Base-by-base conservation (phyloP, 129 eudicot species). In the Heracleum sosnowskyi region DNA sequence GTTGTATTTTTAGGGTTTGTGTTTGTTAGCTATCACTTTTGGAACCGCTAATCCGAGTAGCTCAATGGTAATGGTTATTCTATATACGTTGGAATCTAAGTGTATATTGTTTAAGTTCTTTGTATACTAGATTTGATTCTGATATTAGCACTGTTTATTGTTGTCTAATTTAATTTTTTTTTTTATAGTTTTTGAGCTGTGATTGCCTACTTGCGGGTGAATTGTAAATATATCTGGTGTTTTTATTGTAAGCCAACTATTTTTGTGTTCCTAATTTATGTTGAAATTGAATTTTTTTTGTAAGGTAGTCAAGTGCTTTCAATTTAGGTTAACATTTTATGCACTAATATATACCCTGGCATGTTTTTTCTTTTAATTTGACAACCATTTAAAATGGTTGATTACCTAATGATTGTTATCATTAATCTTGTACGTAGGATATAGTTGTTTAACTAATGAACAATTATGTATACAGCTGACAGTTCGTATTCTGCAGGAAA, bases 391-490 rank as follows among this genome's bases (percentile, higher is more conserved):
- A 36, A 44, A 55, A 11, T 1, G 4, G 26, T 76, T 24, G 12
- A 17, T 20, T 18, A 49, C n/a, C n/a, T 17, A 33, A 9, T 76
- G 22, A 29, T 66, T 69, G 44, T 33, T 33, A 13, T n/a, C 35
- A 47, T 45, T n/a, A n/a, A n/a, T n/a, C n/a, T 69, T 57, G 64
- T n/a, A n/a, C 24, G 66, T 7, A 78, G 49, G 45, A 10, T 29
- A 13, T 41, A 31, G 33, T 41, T 24, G 6, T 40, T 39, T 39
- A 45, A 72, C 47, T 62, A 24, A 16, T 41, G 17, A 20, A n/a
- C 62, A 78, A 46, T 24, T 37, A 40, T 46, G 53, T 70, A 73
- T 74, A 47, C 44, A 68, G 76, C 82, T 84, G 86, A 53, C 29
- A 45, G 55, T n/a, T n/a, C n/a, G n/a, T n/a, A n/a, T n/a, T n/a